Base-by-base conservation (phyloP, 768 basidiomycete genomes). In the Tephrocybe rancida region DNA sequence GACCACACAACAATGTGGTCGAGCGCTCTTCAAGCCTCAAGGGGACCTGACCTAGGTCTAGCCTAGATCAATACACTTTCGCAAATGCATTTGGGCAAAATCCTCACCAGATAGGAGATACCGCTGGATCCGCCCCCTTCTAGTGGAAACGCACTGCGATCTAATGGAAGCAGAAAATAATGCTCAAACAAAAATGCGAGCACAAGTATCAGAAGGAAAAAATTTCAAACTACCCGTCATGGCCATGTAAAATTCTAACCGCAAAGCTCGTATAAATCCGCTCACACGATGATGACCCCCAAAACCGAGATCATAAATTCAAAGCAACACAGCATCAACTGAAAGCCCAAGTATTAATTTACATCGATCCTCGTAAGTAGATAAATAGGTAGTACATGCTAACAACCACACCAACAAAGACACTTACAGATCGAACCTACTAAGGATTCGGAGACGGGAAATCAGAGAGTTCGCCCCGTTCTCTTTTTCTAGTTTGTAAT, bases 1-100 rank as follows among this genome's bases (percentile, higher is more conserved):
- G 50, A 52, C 42, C 50, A 25, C 24, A 11, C 18, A 21, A 32
- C 50, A 51, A 44, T 35, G 32, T 51, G 50, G 42, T 35, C 19
- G 5, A 7, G 9, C 4, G 26, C 7, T 13, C 49, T 41, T 34
- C 30, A n/a, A 29, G 41, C 18, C 18, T 41, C 39, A 41, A 41
- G 21, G 30, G 30, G 13, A 21, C 21, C 21, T 5, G 9, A 21
- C 9, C 39, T 6, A 41, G 21, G 19, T 19, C 39, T 6, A n/a
- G n/a, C 11, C 21, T 5, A 19, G 39, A 41, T 41, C 39, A 41
- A 41, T 41, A 13, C 18, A 19, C 21, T 21, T 19, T 21, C 9
- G 18, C 7, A 37, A 16, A 16, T 4, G 4, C 5, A 16, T 13
- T 37, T 13, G 14, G 39, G 18, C 39, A 22, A 3, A 8, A 19